A percentile compares a stretch with the other conserved stretches of the same genome.
Conservation (phyloP, 768 basidiomycete genomes). For the Neoboletus brunneissimus region DNA sequence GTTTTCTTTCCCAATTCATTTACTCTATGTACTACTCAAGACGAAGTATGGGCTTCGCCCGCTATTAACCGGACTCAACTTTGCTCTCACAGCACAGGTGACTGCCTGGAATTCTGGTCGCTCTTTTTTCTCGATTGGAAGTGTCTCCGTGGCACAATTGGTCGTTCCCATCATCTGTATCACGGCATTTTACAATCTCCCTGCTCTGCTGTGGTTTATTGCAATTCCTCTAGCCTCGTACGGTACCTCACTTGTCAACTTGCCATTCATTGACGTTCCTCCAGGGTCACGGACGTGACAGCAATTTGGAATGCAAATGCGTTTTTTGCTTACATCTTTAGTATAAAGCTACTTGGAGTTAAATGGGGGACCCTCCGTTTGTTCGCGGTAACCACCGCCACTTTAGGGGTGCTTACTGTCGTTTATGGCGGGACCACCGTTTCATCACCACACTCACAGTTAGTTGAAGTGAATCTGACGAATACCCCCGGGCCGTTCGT, state of each 20-base stretch:
- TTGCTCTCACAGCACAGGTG: conserved; percentile 41
- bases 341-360: conserved; percentile 64
- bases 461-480: neutral
- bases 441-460: conserved; percentile 19
- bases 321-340: conserved; percentile 88
- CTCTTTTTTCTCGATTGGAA: conserved; percentile 2
- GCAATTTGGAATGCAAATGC: conserved; percentile 87
- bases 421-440: conserved; percentile 70
- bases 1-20: conserved; percentile 80
- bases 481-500: conserved; percentile 52
- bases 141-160: conserved; percentile 36
- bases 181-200: conserved; percentile 52
- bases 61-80: conserved; percentile 50
- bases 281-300: conserved; percentile 81
- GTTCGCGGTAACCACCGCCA: conserved; percentile 75
- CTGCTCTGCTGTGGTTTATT: conserved; percentile 72
- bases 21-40: conserved; percentile 57
- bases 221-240: conserved; percentile 71
- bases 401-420: conserved; percentile 73
- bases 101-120: conserved; percentile 5
- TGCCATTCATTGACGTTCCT: conserved; percentile 8
- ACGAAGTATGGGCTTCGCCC: conserved; percentile 46
- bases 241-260: conserved; percentile 26
- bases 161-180: conserved; percentile 25
- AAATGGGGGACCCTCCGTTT: conserved; percentile 64